Conservation (phyloP, 768 basidiomycete species). For the Calocera cornea region DNA sequence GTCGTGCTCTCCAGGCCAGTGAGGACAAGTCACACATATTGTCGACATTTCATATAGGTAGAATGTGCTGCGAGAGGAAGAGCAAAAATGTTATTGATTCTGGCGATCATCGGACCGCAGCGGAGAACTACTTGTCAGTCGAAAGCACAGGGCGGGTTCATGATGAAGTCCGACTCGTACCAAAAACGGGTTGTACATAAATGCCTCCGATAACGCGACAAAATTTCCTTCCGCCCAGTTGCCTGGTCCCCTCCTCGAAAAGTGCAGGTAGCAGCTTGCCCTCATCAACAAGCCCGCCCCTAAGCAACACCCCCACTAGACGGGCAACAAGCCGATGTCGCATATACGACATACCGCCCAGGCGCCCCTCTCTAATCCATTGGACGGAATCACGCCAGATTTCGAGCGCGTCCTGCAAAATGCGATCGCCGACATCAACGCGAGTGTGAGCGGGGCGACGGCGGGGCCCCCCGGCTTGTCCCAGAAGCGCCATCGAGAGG, state of each 20-base stretch:
- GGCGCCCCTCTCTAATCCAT: not conserved
- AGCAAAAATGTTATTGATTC: no score
- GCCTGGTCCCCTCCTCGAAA: not conserved
- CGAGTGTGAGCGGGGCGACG: conserved; percentile 22
- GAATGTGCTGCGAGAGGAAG: no score
- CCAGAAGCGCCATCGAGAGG: conserved; percentile 26
- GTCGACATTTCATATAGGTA: no score
- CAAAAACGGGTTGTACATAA: no score
- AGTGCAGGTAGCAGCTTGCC: conserved; percentile 2
- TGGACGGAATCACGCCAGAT: conserved; percentile 18
- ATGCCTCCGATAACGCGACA: not conserved
- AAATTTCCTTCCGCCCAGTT: not conserved
- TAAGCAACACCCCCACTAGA: not conserved
- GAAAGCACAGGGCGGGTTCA: no score
- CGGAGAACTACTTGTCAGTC: no score
- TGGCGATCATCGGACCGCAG: no score
- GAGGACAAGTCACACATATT: no score
- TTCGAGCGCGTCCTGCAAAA: conserved; percentile 40
- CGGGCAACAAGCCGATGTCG: not conserved
- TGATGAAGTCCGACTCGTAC: no score
- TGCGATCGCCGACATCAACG: conserved; percentile 35
- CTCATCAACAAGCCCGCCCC: conserved; percentile 3
- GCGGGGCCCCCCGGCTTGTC: conserved; percentile 19
- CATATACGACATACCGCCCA: not conserved
- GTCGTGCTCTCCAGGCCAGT: no score